These are phyloP conservation scores for Hemisphaericaspora xylofermentans DNA, from an alignment of 1,139 yeast species.

Conservation along the genomic window DNA sequence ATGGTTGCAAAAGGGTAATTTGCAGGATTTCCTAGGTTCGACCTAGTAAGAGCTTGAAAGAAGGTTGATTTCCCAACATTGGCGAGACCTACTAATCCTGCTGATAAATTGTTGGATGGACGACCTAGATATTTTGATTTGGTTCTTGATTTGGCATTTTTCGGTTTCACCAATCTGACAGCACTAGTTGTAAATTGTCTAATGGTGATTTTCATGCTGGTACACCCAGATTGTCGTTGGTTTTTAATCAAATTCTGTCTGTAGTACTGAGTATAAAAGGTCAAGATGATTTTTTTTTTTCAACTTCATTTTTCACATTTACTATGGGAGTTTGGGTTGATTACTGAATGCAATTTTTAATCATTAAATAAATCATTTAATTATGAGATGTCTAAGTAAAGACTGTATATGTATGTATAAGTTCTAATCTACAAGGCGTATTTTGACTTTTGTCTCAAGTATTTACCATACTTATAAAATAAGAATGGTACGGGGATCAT, in stretches of 20 bases:
- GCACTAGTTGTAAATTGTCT: slow-evolving; percentile 7
- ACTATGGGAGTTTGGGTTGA: not conserved
- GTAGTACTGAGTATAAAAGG: not conserved
- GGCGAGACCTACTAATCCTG: slow-evolving; percentile 70
- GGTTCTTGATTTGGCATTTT: not conserved
- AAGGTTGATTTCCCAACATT: slow-evolving; percentile 74
- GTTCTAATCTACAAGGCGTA: slow-evolving; percentile 48
- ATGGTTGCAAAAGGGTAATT: slow-evolving; percentile 82
- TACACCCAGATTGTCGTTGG: too few species aligned
- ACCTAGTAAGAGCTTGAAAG: slow-evolving; percentile 69
- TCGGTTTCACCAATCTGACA: slow-evolving; percentile 8
- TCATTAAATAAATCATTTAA: too few species aligned
- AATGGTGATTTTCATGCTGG: not conserved
- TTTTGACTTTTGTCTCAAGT: slow-evolving; percentile 60
- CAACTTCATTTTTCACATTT: not conserved
- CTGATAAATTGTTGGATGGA: slow-evolving; percentile 53
- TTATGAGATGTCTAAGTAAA: not conserved
- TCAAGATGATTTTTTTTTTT: not conserved
- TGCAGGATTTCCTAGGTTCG: slow-evolving; percentile 71
- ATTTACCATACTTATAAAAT: slow-evolving; percentile 64
- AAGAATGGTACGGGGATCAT: slow-evolving; percentile 76
- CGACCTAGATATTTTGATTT: slow-evolving; percentile 39
- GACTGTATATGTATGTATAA: not conserved
- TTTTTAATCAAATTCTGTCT: too few species aligned
- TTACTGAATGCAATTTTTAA: not conserved